Evolutionary conservation across 106 monocot genomes (phyloP).

Genomic region (Gastrodia elata): DNA sequence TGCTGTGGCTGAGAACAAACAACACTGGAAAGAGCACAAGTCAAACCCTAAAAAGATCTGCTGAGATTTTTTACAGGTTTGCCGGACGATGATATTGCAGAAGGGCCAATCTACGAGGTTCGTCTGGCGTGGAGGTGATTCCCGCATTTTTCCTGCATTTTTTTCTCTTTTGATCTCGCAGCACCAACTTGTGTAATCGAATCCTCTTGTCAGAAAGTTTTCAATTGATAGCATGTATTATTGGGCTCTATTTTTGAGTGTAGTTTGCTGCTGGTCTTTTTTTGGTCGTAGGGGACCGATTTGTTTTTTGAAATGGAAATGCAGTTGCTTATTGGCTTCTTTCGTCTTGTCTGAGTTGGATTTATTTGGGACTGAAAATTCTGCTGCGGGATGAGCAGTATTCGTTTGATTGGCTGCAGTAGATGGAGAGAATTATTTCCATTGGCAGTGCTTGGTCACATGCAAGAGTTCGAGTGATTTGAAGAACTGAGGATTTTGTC

Average conservation of each 20-base stretch:
- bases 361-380: not conserved
- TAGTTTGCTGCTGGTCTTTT: not conserved
- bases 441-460: not conserved
- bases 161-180: too few species aligned
- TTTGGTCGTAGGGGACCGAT: not conserved
- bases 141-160: too few species aligned
- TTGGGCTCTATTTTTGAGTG: not conserved
- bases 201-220: not conserved
- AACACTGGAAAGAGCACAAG: too few species aligned
- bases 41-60: too few species aligned
- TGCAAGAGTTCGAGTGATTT: not conserved
- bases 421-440: not conserved
- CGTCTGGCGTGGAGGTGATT: not conserved
- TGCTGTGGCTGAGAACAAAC: too few species aligned
- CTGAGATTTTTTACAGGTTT: too few species aligned
- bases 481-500: conserved; percentile 1
- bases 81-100: not conserved
- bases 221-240: not conserved
- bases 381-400: not conserved
- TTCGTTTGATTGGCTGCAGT: too few species aligned
- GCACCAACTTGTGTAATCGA: not conserved
- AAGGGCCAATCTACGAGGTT: not conserved
- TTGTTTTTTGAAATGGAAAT: conserved; percentile 11
- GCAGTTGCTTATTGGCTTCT: not conserved
- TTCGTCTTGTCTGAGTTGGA: not conserved